Evolutionary conservation across 331 rosid species (phyloP), one percentile per base, ranked within the genome.

Genomic region (Stylosanthes scabra): DNA sequence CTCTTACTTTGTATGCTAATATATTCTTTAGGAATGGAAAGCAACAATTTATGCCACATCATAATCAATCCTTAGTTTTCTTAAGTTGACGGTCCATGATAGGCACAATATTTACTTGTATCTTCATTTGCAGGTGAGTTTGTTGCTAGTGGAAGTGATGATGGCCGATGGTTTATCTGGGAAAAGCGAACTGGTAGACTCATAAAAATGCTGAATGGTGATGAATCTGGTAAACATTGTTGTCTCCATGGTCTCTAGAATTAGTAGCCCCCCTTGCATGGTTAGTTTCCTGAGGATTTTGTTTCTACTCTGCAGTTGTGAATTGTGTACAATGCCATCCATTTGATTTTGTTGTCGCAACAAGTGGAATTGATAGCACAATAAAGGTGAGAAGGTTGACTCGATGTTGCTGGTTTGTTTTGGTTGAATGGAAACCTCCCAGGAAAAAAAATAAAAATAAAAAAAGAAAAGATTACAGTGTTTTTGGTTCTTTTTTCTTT

Each of bases 81-180:
- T 52, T 55, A 13, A 56, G 73, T 68, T 70, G 59, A 47, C 10
- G 20, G 72, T 62, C 66, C 39, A 59, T 59, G 40, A 7, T 59
- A 59, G 71, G 55, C 20, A 59, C 45, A 55, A 51, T 13, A 55
- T 20, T 54, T 46, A 41, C 46, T 72, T 50, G 57, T 75, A 9
- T 75, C 42, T 69, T 84, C 76, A 71, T 78, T 76, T 76, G 45
- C 71, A 95, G 97, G 99, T 77, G 97, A 92, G 80, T 95, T 83
- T 79, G 83, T 95, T 60, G 98, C 99, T 54, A 92, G 97, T 63
- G 99, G 99, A 79, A 95, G 99, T 71, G 99, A 95, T 83, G 99
- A 95, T 82, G 99, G 99, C 28, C 87, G 97, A 90, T 95, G 97
- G 97, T 92, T 95, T 83, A 85, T 95, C 69, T 95, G 99, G 99